Percentiles rank a stretch among this genome's conserved stretches.
phyloP scores from a whole-genome alignment of 1,139 yeast species.

The Williopsis jadinii region DNA sequence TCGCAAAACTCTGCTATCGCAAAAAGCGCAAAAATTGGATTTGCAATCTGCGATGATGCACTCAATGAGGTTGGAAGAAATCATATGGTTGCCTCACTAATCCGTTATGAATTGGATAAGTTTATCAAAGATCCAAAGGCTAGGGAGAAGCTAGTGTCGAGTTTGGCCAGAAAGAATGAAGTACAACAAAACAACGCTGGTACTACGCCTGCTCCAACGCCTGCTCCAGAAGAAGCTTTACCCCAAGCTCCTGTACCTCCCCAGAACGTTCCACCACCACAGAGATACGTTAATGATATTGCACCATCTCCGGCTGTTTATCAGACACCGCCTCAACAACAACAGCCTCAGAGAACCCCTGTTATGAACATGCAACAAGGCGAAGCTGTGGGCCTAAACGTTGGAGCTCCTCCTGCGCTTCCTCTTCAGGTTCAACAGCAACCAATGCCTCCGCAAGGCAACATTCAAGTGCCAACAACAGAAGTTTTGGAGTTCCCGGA shows the following conservation, averaged over 20 bases:
- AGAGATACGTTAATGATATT: neutral
- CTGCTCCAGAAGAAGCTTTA: slow-evolving; percentile 3
- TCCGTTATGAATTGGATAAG: slow-evolving; percentile 15
- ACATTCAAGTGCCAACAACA: neutral
- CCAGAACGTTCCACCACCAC: neutral
- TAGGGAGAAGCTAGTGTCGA: slow-evolving; percentile 15
- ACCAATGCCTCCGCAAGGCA: slow-evolving; percentile 2
- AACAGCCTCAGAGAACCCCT: neutral
- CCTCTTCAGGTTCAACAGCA: neutral
- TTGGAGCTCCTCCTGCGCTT: neutral
- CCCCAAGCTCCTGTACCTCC: slow-evolving; percentile 1
- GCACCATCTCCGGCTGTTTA: neutral
- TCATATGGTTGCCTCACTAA: slow-evolving; percentile 30
- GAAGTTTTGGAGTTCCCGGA: slow-evolving; percentile 21
- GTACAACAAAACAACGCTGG: slow-evolving; percentile 4
- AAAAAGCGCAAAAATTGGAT: slow-evolving; percentile 53
- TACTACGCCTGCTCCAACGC: slow-evolving; percentile 8
- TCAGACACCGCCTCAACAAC: neutral
- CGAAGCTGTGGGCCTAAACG: neutral
- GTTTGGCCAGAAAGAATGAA: slow-evolving; percentile 11
- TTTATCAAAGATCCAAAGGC: slow-evolving; percentile 16
- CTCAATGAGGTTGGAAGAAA: slow-evolving; percentile 44
- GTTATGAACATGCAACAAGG: neutral
- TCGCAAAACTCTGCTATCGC: slow-evolving; percentile 50
- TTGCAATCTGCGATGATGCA: slow-evolving; percentile 41